Percentiles rank a stretch among this genome's conserved stretches.
Evolutionary conservation across 2,329 filamentous ascomycete species (phyloP).

Genomic region (Rutstroemia sp.): DNA sequence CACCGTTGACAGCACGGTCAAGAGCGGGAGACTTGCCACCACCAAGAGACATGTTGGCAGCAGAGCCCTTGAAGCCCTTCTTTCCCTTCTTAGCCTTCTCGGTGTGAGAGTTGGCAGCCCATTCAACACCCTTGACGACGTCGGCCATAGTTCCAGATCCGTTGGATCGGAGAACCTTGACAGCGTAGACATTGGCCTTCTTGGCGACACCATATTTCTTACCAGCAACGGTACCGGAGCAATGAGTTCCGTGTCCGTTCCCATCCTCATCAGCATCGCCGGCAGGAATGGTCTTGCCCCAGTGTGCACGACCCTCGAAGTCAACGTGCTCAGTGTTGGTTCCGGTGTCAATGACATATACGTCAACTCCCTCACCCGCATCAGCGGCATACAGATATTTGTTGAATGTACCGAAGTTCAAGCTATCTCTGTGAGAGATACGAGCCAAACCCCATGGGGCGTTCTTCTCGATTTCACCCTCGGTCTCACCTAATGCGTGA

Average conservation of each 20-base stretch:
- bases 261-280: slow-evolving; percentile 85
- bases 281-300: slow-evolving; percentile 91
- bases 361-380: slow-evolving; percentile 94
- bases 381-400: slow-evolving; percentile 91
- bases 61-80: slow-evolving; percentile 97
- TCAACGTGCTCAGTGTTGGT: slow-evolving; percentile 92
- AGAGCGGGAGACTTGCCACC: slow-evolving; percentile 93
- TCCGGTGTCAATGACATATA: slow-evolving; percentile 97
- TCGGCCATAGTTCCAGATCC: slow-evolving; percentile 98
- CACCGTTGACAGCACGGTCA: slow-evolving; percentile 88
- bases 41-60: slow-evolving; percentile 98
- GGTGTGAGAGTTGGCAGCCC: slow-evolving; percentile 72
- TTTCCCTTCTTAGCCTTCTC: slow-evolving; percentile 73
- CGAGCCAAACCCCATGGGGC: slow-evolving; percentile 98
- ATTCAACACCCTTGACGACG: slow-evolving; percentile 97
- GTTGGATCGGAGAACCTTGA: slow-evolving; percentile 97
- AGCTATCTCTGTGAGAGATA: slow-evolving; percentile 85
- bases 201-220: slow-evolving; percentile 99
- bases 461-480: slow-evolving; percentile 71
- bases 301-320: slow-evolving; percentile 90
- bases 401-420: slow-evolving; percentile 92
- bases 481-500: slow-evolving; percentile 59
- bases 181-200: slow-evolving; percentile 93
- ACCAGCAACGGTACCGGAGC: slow-evolving; percentile 94
- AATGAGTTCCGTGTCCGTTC: slow-evolving; percentile 98